These are phyloP conservation scores for Colletotrichum viniferum DNA, from an alignment of 2,329 filamentous ascomycete genomes.

Conservation along the genomic window DNA sequence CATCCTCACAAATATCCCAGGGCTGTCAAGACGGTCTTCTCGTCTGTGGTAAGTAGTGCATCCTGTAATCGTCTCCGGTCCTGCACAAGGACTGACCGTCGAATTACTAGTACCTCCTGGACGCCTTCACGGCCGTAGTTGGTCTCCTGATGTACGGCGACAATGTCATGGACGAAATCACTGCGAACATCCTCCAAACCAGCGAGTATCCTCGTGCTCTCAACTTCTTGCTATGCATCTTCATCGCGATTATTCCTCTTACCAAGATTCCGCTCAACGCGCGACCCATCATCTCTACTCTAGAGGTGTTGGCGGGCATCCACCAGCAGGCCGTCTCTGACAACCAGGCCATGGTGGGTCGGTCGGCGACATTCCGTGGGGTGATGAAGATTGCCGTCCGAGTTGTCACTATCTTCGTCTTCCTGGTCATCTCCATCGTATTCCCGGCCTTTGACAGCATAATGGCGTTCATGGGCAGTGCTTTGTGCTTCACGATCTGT, in stretches of 20 bases:
- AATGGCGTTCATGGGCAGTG: slow-evolving; percentile 88
- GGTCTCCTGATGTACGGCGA: slow-evolving; percentile 96
- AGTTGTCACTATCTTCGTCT: slow-evolving; percentile 69
- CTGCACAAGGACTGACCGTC: neutral
- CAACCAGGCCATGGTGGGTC: slow-evolving; percentile 52
- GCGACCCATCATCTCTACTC: slow-evolving; percentile 81
- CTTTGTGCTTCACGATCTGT: slow-evolving; percentile 92
- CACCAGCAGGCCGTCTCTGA: slow-evolving; percentile 55
- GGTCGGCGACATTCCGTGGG: slow-evolving; percentile 61
- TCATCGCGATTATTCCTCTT: slow-evolving; percentile 90
- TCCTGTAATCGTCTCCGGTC: neutral
- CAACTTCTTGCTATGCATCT: slow-evolving; percentile 81
- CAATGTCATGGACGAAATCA: slow-evolving; percentile 85
- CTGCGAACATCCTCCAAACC: slow-evolving; percentile 82
- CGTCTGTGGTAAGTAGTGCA: slow-evolving; percentile 72
- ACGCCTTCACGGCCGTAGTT: slow-evolving; percentile 79
- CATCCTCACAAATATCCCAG: slow-evolving; percentile 81
- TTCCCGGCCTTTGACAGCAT: slow-evolving; percentile 86
- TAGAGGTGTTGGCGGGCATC: slow-evolving; percentile 81
- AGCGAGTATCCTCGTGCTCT: slow-evolving; percentile 75
- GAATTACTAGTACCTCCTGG: slow-evolving; percentile 70
- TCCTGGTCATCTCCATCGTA: slow-evolving; percentile 73
- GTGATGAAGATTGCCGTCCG: slow-evolving; percentile 66
- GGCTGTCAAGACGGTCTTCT: slow-evolving; percentile 80
- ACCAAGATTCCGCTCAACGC: slow-evolving; percentile 94